Conservation (phyloP, 176 grass and related monocot species). For the Puccinellia tenuiflora region DNA sequence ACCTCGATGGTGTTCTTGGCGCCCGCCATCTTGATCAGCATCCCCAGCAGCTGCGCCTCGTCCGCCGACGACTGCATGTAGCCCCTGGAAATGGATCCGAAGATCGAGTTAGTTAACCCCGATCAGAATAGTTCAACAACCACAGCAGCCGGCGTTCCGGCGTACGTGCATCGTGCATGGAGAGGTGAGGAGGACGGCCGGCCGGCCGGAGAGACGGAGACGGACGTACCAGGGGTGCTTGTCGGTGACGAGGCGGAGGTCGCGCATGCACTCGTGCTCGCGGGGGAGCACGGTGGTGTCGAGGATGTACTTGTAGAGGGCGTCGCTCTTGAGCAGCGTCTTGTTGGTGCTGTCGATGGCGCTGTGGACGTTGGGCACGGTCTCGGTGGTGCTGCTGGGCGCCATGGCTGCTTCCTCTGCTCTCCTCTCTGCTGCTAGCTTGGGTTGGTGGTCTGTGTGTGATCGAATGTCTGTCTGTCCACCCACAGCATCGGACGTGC, state of each 20-base stretch:
- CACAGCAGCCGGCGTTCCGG: too few species aligned
- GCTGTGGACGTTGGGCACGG: slow-evolving; percentile 2
- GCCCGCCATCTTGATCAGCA: slow-evolving; percentile 73
- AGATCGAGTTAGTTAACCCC: too few species aligned
- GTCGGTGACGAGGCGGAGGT: slow-evolving; percentile 57
- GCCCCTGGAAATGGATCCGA: not conserved
- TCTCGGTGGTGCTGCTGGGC: not conserved
- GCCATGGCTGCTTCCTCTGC: slow-evolving; percentile 12
- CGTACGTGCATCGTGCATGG: not conserved
- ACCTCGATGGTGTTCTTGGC: slow-evolving; percentile 64
- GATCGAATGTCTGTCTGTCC: not conserved
- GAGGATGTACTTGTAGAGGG: slow-evolving; percentile 64
- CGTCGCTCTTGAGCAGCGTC: slow-evolving; percentile 70
- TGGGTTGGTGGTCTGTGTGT: not conserved
- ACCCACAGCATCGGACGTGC: not conserved
- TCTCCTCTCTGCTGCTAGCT: not conserved
- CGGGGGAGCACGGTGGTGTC: slow-evolving; percentile 64
- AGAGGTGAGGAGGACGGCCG: not conserved
- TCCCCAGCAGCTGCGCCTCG: slow-evolving; percentile 56
- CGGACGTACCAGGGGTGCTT: slow-evolving; percentile 39
- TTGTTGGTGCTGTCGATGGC: slow-evolving; percentile 40
- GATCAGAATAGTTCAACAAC: not conserved
- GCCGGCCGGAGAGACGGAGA: too few species aligned
- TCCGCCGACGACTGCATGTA: slow-evolving; percentile 50
- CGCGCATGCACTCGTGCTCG: slow-evolving; percentile 59